phyloP scores from a whole-genome alignment of 2,329 filamentous ascomycete genomes.

The Aspergillus proliferans region DNA sequence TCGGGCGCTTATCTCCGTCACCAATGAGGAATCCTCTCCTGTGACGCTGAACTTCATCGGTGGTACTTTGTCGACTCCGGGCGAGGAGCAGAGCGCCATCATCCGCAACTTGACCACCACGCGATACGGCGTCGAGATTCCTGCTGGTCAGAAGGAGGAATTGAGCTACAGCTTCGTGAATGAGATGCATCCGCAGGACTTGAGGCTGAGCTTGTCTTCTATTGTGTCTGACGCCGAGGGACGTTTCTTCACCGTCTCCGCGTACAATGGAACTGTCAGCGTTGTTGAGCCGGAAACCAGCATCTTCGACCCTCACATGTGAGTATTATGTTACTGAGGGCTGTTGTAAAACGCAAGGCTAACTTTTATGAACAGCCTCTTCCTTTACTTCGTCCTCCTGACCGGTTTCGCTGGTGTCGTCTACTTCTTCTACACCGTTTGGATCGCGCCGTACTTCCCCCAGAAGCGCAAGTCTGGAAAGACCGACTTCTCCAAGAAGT shows the following conservation, averaged over 20 bases:
- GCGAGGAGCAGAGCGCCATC: slow-evolving; percentile 52
- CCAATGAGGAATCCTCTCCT: slow-evolving; percentile 72
- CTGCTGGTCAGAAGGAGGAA: slow-evolving; percentile 67
- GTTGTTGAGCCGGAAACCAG: slow-evolving; percentile 87
- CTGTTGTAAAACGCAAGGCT: slow-evolving; percentile 1
- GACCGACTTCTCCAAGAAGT: slow-evolving; percentile 60
- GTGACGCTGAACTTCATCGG: slow-evolving; percentile 71
- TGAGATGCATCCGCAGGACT: slow-evolving; percentile 88
- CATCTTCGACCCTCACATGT: slow-evolving; percentile 96
- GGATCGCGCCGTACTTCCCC: slow-evolving; percentile 93
- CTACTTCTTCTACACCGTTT: slow-evolving; percentile 98
- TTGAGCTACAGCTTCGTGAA: slow-evolving; percentile 79
- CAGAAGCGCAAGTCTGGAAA: slow-evolving; percentile 61
- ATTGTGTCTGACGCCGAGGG: slow-evolving; percentile 64
- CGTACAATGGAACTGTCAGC: slow-evolving; percentile 74
- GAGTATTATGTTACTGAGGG: slow-evolving; percentile 34
- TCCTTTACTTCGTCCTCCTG: slow-evolving; percentile 89
- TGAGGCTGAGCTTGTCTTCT: slow-evolving; percentile 69
- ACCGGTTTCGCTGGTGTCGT: slow-evolving; percentile 70
- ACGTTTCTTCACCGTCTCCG: slow-evolving; percentile 66
- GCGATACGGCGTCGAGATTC: slow-evolving; percentile 67
- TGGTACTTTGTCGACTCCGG: slow-evolving; percentile 62
- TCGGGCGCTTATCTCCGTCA: slow-evolving; percentile 72
- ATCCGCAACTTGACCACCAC: slow-evolving; percentile 79
- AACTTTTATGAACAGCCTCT: slow-evolving; percentile 59